These are phyloP conservation scores for Leucocoprinus birnbaumii DNA, from an alignment of 768 basidiomycete species.

Conservation along the genomic window DNA sequence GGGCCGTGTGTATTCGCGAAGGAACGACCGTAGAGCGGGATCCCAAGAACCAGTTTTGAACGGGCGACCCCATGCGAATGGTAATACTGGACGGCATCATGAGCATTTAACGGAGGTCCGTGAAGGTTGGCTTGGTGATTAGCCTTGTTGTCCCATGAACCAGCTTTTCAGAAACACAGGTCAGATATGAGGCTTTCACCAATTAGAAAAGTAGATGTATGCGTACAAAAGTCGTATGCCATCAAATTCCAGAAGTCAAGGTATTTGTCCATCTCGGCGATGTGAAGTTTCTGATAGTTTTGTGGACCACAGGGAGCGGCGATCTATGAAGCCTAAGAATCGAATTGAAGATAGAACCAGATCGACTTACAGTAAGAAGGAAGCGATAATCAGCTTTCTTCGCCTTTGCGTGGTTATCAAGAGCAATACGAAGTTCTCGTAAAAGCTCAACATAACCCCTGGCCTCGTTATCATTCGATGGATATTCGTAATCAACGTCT, in stretches of 20 bases:
- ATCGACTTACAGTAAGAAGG: constrained; percentile 62
- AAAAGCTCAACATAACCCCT: constrained; percentile 82
- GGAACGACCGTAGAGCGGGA: constrained; percentile 92
- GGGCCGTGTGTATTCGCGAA: constrained; percentile 87
- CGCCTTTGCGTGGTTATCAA: constrained; percentile 70
- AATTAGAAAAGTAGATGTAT: background rate
- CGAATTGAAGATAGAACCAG: background rate
- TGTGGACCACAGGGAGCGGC: constrained; percentile 91
- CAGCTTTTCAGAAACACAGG: constrained; percentile 44
- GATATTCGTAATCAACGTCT: constrained; percentile 94
- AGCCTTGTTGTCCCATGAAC: constrained; percentile 70
- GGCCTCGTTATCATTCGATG: constrained; percentile 74
- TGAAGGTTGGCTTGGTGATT: constrained; percentile 88
- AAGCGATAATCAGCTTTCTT: constrained; percentile 61
- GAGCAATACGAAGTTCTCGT: constrained; percentile 64
- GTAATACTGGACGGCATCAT: constrained; percentile 71
- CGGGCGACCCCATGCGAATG: constrained; percentile 65
- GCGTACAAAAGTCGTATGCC: constrained; percentile 82
- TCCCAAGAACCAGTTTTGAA: constrained; percentile 83
- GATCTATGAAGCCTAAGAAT: constrained; percentile 47
- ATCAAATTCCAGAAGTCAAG: constrained; percentile 99
- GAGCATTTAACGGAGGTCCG: constrained; percentile 60
- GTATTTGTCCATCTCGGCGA: constrained; percentile 81
- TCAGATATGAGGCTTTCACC: background rate
- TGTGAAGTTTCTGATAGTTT: constrained; percentile 77